These are phyloP conservation scores for Didymella glomerata DNA, from an alignment of 2,329 filamentous ascomycete genomes.

Conservation along the genomic window DNA sequence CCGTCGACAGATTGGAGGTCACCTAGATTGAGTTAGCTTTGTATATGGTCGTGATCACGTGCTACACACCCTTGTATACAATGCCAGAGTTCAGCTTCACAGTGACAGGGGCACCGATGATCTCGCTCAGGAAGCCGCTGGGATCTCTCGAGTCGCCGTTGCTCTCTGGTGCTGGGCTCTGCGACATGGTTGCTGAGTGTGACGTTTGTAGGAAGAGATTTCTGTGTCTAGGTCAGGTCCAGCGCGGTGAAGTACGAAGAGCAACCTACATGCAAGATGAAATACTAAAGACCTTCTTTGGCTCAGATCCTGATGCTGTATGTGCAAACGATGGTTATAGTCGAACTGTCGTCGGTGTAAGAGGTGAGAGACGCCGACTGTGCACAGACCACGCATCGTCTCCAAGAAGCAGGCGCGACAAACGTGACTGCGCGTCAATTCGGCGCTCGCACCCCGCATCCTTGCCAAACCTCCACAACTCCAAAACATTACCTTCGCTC, in stretches of 20 bases:
- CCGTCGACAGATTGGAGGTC: conserved; percentile 97
- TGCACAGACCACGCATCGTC: conserved; percentile 34
- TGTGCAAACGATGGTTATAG: conserved; percentile 6
- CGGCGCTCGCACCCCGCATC: conserved; percentile 24
- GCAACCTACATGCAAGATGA: not conserved
- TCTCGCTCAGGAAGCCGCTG: conserved; percentile 89
- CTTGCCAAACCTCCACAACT: not conserved
- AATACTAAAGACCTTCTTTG: not conserved
- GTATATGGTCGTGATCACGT: conserved; percentile 2
- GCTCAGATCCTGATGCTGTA: not conserved
- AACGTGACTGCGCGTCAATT: conserved; percentile 47
- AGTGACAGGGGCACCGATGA: conserved; percentile 91
- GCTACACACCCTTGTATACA: conserved; percentile 83
- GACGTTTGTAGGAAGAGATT: conserved; percentile 8
- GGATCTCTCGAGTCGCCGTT: conserved; percentile 84
- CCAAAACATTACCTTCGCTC: not conserved
- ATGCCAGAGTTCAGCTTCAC: conserved; percentile 99
- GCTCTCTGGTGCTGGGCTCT: conserved; percentile 62
- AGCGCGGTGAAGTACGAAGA: too few species aligned
- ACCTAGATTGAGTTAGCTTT: conserved; percentile 62
- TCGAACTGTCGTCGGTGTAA: conserved; percentile 4
- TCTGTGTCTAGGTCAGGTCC: conserved; percentile 4
- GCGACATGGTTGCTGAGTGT: conserved; percentile 29
- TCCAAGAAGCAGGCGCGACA: conserved; percentile 25
- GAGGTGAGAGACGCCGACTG: conserved; percentile 6